Base-by-base conservation (phyloP, 345 rosid species). In the Syzygium grande region DNA sequence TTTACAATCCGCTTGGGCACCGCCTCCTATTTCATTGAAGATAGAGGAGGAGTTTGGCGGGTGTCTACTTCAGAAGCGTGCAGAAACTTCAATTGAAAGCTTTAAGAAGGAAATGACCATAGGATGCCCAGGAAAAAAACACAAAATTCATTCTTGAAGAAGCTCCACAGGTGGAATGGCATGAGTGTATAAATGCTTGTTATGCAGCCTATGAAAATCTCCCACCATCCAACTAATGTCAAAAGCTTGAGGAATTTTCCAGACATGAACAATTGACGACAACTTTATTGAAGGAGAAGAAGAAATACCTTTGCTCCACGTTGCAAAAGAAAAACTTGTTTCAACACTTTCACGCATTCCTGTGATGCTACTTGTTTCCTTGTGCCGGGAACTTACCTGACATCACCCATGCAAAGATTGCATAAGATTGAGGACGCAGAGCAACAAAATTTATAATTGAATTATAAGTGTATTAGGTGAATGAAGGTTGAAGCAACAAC, bases 341-440 rank as follows among this genome's bases (percentile, higher is more conserved):
- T 95, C 94, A 85, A 96, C 99, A 92, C 91, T 97, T 85, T 96
- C 99, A 58, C 94, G 96, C 99, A 96, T 97, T 90, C 98, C 99
- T 38, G 98, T 84, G 53, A 96, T 97, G 94, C 99, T 97, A 86
- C 98, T 96, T 77, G 97, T 97, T 92, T 97, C 99, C 94, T 97
- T 97, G 90, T 96, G 93, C 88, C 91, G 90, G 80, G 99, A 93
- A 89, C 98, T 93, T 88, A 97, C 98, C 99, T 97, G 93, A 41
- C 86, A 85, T 85, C 78, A 53, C 2, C 52, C 59, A 58, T 58
- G 85, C 77, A 92, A 85, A 92, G 30, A 16, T 38, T 52, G 23
- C 16, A 84, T 84, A 49, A 84, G 17, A 52, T 29, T 49, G 78
- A 30, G 46, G 43, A 16, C 7, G 27, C 52, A 59, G 19, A 53